Conservation (phyloP, 495 filamentous ascomycete genomes). For the Penicillium cinerascens region DNA sequence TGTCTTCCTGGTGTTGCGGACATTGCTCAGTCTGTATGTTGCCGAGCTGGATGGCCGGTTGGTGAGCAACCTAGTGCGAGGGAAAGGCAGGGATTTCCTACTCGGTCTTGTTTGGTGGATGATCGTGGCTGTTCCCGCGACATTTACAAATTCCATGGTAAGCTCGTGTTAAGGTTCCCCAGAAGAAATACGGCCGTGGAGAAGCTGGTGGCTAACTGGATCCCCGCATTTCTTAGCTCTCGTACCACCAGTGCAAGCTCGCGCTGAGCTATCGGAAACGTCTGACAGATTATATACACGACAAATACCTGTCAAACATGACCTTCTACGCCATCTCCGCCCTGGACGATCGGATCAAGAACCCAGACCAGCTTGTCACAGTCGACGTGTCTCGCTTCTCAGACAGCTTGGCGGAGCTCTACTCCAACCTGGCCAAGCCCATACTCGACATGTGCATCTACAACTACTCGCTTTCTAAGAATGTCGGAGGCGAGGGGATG, state of each 20-base stretch:
- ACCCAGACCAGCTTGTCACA: slow-evolving; percentile 94
- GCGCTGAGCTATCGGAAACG: slow-evolving; percentile 88
- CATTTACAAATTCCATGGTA: slow-evolving; percentile 99
- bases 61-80: slow-evolving; percentile 86
- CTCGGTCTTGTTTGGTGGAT: slow-evolving; percentile 96
- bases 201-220: slow-evolving; percentile 6
- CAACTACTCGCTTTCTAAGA: slow-evolving; percentile 86
- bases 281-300: slow-evolving; percentile 87
- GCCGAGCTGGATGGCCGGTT: slow-evolving; percentile 91
- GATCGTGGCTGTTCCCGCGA: slow-evolving; percentile 93
- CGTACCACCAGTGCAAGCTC: slow-evolving; percentile 94
- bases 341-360: slow-evolving; percentile 96
- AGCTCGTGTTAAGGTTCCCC: slow-evolving; percentile 22
- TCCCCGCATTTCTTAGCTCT: slow-evolving; percentile 55
- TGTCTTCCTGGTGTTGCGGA: slow-evolving; percentile 81
- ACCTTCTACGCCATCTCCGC: slow-evolving; percentile 97
- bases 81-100: slow-evolving; percentile 87
- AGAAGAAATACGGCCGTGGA: slow-evolving; percentile 8
- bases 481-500: slow-evolving; percentile 88
- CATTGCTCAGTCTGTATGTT: slow-evolving; percentile 89
- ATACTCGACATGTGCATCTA: slow-evolving; percentile 94
- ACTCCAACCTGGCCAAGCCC: slow-evolving; percentile 96
- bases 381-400: slow-evolving; percentile 96
- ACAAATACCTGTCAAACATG: slow-evolving; percentile 90
- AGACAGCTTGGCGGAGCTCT: slow-evolving; percentile 89